These are phyloP conservation scores for Sugiyamaella novakii DNA, from an alignment of 1,139 yeast species.

Conservation along the genomic window DNA sequence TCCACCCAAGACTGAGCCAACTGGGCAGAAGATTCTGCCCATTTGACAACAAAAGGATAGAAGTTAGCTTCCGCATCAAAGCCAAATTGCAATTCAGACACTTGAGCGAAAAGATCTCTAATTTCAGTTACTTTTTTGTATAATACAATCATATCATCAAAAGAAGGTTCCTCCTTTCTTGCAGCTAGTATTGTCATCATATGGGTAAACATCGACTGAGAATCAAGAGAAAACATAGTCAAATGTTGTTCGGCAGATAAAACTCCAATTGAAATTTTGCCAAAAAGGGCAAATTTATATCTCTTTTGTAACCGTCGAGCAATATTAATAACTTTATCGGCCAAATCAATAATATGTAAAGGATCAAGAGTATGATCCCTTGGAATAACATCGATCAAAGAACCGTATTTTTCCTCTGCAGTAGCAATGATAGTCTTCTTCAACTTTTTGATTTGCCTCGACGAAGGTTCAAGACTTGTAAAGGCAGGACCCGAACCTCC, in stretches of 20 bases:
- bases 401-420: conserved; percentile 63
- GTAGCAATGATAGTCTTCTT: conserved; percentile 53
- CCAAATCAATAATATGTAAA: conserved; percentile 60
- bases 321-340: conserved; percentile 56
- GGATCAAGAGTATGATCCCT: conserved; percentile 62
- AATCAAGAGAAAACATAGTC: conserved; percentile 64
- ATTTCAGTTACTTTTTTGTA: conserved; percentile 60
- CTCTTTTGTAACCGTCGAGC: conserved; percentile 59
- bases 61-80: conserved; percentile 64
- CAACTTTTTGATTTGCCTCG: conserved; percentile 54
- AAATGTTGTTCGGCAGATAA: conserved; percentile 60
- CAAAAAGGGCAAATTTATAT: conserved; percentile 64
- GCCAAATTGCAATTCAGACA: conserved; percentile 48
- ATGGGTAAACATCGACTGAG: conserved; percentile 60
- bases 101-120: conserved; percentile 57
- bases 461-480: conserved; percentile 37
- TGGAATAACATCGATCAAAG: conserved; percentile 60
- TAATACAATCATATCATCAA: conserved; percentile 63
- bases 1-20: conserved; percentile 54
- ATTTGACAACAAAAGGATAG: conserved; percentile 56
- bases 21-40: conserved; percentile 59
- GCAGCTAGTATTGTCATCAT: conserved; percentile 50
- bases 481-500: conserved; percentile 39
- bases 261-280: conserved; percentile 56
- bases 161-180: conserved; percentile 45